A percentile compares a stretch with the other conserved stretches of the same genome.
These are phyloP conservation scores for Decorospora gaudefroyi DNA, from an alignment of 2,329 filamentous ascomycete species.

Conservation along the genomic window DNA sequence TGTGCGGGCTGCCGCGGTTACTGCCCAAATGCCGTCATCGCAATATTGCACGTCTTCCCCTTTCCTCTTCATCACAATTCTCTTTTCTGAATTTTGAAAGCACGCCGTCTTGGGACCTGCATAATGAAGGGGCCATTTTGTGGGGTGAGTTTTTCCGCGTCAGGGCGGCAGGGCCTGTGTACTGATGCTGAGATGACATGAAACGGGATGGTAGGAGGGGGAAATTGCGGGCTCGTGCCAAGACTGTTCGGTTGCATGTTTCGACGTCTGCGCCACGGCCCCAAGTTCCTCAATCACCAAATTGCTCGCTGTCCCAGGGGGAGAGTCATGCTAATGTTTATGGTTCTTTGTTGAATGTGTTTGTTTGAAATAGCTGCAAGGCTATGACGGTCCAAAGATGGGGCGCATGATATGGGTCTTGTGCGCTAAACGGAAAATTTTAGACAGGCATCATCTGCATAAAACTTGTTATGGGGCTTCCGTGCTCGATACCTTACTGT, in stretches of 20 bases:
- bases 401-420: too few relatives aligned
- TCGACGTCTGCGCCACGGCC: not conserved
- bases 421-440: too few relatives aligned
- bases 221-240: constrained; percentile 22
- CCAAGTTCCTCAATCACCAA: not conserved
- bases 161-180: too few relatives aligned
- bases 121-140: constrained; percentile 11
- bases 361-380: too few relatives aligned
- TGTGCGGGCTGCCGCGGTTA: not conserved
- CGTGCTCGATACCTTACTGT: too few relatives aligned
- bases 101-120: constrained; percentile 18
- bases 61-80: constrained; percentile 2
- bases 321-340: too few relatives aligned
- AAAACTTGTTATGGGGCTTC: too few relatives aligned
- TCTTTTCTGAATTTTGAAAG: too few relatives aligned
- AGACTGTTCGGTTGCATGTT: constrained; percentile 15
- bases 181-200: constrained; percentile 11
- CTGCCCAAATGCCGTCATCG: not conserved
- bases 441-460: too few relatives aligned
- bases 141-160: constrained; percentile 24
- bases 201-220: constrained; percentile 25
- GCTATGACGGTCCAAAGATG: too few relatives aligned
- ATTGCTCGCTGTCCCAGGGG: too few relatives aligned
- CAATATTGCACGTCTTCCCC: not conserved
- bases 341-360: too few relatives aligned